phyloP scores from a whole-genome alignment of 1,139 yeast species.

The Lodderomyces metapsilosis region DNA sequence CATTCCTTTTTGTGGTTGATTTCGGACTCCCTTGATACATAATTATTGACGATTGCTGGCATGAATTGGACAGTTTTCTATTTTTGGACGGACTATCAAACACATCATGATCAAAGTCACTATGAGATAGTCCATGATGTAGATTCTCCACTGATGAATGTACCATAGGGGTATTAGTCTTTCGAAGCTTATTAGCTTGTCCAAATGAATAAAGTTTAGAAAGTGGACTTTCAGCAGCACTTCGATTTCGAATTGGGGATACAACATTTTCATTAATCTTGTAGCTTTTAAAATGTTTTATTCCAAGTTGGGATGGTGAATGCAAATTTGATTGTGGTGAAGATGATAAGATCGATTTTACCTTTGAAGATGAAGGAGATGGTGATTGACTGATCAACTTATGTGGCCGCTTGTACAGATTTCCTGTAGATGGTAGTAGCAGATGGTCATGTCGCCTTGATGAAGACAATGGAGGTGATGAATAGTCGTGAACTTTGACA shows the following conservation, averaged over 20 bases:
- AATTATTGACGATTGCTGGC: constrained; percentile 13
- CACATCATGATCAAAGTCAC: constrained; percentile 27
- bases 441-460: constrained; percentile 9
- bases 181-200: constrained; percentile 15
- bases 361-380: constrained; percentile 31
- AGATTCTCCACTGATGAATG: constrained; percentile 9
- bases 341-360: not conserved
- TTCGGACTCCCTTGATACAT: constrained; percentile 19
- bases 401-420: constrained; percentile 49
- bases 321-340: constrained; percentile 18
- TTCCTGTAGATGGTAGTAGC: constrained; percentile 16
- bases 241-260: constrained; percentile 27
- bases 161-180: constrained; percentile 12
- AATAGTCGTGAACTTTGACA: constrained; percentile 16
- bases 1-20: constrained; percentile 3
- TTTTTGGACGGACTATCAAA: constrained; percentile 36
- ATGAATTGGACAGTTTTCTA: constrained; percentile 25
- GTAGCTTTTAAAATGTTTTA: constrained; percentile 35
- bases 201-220: constrained; percentile 19
- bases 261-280: constrained; percentile 29
- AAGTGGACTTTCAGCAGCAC: constrained; percentile 19
- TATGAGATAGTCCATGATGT: constrained; percentile 8
- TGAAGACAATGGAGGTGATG: constrained; percentile 9
- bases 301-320: constrained; percentile 33
- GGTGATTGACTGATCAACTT: constrained; percentile 47